Evolutionary conservation across 805 yeast genomes (phyloP), one percentile per base, ranked within the genome.

Genomic region (Ogataea glucozyma): DNA sequence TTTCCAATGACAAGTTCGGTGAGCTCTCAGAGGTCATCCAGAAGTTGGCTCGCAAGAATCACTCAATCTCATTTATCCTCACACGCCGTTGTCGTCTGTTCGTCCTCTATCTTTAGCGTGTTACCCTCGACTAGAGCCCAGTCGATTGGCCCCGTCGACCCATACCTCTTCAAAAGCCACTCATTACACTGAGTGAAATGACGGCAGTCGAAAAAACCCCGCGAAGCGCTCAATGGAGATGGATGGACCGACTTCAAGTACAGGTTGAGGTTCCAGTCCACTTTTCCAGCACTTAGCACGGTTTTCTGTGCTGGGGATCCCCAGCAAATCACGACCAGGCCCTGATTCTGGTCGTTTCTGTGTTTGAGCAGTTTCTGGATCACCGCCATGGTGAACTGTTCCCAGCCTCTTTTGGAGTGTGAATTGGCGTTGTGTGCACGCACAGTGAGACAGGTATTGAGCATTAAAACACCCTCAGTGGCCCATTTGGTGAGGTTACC

Each of bases 381-480:
- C 1, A 82, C 88, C 23, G 78, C 72, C 56, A 79, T 87, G 0
- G 99, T 93, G 61, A 93, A 89, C 26, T 68, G 70, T 57, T 90
- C 97, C 99, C 99, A 93, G 0, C 99, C 99, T 52, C 73, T 72
- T 24, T 81, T 79, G 0, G 97, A 79, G 60, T 93, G 99, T 10
- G 97, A 88, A 57, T 89, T 88, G 9, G 99, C 96, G 57, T 82
- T 79, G 59, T 91, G 97, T 0, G 96, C 96, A 46, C 83, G 83
- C 0, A 93, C 99, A 0, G 98, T 93, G 1, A 93, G 69, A 39
- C 91, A 81, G 0, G 98, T 82, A 67, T 93, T 93, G 32, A 93
- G 73, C 70, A 93, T 66, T 19, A 93, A 67, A 2, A 93, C 96
- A 4, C 99, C 99, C 52, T 83, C 83, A 26, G 73, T 52, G 1